Evolutionary conservation across 1,284 basidiomycete genomes (phyloP).

Genomic region (Papiliotrema laurentii): DNA sequence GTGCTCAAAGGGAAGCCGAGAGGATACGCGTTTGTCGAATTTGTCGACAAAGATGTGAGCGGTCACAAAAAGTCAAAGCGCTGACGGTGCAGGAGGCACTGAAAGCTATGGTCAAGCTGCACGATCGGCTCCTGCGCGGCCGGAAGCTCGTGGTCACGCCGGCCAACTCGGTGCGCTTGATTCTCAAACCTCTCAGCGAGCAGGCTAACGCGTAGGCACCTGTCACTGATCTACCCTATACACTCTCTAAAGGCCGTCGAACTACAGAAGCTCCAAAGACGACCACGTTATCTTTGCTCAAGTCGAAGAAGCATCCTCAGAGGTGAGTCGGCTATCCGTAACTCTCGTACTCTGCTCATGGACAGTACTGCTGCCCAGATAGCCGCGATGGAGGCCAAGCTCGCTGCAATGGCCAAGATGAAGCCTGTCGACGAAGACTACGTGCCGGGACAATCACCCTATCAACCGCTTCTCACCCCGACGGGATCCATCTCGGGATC

Average conservation of each 20-base stretch:
- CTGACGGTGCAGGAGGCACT: constrained; percentile 66
- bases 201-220: constrained; percentile 43
- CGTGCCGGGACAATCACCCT: constrained; percentile 18
- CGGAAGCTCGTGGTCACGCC: constrained; percentile 82
- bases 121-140: constrained; percentile 78
- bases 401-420: constrained; percentile 65
- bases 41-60: constrained; percentile 71
- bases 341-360: constrained; percentile 1
- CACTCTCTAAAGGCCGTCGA: constrained; percentile 43
- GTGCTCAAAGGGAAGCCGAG: constrained; percentile 83
- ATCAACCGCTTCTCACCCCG: constrained; percentile 7
- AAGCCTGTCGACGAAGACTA: constrained; percentile 31
- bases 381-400: constrained; percentile 90
- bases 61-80: not conserved
- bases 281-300: constrained; percentile 81
- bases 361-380: constrained; percentile 80
- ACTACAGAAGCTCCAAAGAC: constrained; percentile 62
- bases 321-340: constrained; percentile 52
- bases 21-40: constrained; percentile 94
- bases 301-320: constrained; percentile 60
- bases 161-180: constrained; percentile 66
- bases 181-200: constrained; percentile 36
- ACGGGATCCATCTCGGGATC: constrained; percentile 9
- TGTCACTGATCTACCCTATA: constrained; percentile 25
- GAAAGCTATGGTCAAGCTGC: constrained; percentile 67